Evolutionary conservation across 169 alveolate species (phyloP).

Genomic region (Plasmodium adleri): DNA sequence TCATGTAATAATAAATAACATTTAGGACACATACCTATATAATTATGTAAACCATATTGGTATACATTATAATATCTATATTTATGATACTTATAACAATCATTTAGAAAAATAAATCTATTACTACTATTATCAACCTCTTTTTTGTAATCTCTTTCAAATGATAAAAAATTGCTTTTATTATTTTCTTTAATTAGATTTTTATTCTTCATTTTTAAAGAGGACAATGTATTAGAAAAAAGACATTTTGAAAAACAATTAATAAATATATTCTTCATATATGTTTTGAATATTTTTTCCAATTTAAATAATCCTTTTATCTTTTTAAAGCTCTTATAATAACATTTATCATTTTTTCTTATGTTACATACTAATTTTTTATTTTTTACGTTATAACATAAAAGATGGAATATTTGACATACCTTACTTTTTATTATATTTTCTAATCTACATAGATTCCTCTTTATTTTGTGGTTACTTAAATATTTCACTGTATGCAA

Average conservation of each 20-base stretch:
- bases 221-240: not conserved
- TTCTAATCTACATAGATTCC: constrained; percentile 8
- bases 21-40: not conserved
- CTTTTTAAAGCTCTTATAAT: constrained; percentile 9
- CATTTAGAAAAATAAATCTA: no score
- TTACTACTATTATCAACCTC: no score
- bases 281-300: constrained; percentile 14
- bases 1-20: not conserved
- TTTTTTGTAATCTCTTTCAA: not conserved
- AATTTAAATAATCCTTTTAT: constrained; percentile 30
- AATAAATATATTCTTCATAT: constrained; percentile 14
- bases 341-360: not conserved
- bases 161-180: not conserved
- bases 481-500: not conserved
- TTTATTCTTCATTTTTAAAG: not conserved
- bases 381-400: not conserved
- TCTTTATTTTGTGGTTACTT: not conserved
- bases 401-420: not conserved
- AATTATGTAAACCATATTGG: not conserved
- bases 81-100: constrained; percentile 4
- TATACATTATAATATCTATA: constrained; percentile 2
- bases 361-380: not conserved
- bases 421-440: constrained; percentile 9
- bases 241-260: constrained; percentile 13
- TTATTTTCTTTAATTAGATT: not conserved